Conservation (phyloP, 441 rosid genomes). For the Populus tomentosa region DNA sequence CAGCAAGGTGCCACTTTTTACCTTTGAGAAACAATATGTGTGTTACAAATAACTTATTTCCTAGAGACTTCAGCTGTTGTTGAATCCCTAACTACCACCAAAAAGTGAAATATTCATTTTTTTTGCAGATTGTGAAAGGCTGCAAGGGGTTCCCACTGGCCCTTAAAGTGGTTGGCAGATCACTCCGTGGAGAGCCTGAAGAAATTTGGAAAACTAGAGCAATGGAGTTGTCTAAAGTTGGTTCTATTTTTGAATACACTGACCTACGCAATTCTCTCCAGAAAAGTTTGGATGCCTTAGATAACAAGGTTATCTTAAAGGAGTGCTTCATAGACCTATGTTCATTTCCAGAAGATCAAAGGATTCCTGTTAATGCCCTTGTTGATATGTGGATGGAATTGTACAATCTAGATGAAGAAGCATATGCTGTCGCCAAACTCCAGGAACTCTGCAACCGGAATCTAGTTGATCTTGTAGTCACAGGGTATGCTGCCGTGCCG, state of each 20-base stretch:
- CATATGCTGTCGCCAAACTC: conserved; percentile 28
- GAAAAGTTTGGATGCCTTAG: conserved; percentile 35
- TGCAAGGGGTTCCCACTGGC: conserved; percentile 60
- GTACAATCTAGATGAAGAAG: conserved; percentile 25
- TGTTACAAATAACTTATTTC: background rate
- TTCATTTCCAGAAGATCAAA: conserved; percentile 54
- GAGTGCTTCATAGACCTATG: conserved; percentile 61
- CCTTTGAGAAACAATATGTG: background rate
- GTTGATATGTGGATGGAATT: conserved; percentile 57
- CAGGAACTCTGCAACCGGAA: conserved; percentile 27
- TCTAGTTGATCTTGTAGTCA: conserved; percentile 28
- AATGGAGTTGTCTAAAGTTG: conserved; percentile 23
- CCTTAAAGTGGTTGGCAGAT: conserved; percentile 47
- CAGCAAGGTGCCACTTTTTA: conserved; percentile 24
- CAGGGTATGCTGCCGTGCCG: conserved; percentile 27
- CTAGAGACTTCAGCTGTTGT: background rate
- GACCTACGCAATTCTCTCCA: conserved; percentile 30
- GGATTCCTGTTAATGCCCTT: conserved; percentile 42
- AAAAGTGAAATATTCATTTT: background rate
- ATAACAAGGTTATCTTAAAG: conserved; percentile 15
- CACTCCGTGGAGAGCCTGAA: conserved; percentile 34
- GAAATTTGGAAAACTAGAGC: conserved; percentile 28
- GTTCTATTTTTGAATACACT: conserved; percentile 14
- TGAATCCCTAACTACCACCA: background rate
- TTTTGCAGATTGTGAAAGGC: conserved; percentile 40